Percentiles rank a stretch among this genome's conserved stretches.
Conservation (phyloP, 2,329 filamentous ascomycete genomes). For the Fusarium cicatricum region DNA sequence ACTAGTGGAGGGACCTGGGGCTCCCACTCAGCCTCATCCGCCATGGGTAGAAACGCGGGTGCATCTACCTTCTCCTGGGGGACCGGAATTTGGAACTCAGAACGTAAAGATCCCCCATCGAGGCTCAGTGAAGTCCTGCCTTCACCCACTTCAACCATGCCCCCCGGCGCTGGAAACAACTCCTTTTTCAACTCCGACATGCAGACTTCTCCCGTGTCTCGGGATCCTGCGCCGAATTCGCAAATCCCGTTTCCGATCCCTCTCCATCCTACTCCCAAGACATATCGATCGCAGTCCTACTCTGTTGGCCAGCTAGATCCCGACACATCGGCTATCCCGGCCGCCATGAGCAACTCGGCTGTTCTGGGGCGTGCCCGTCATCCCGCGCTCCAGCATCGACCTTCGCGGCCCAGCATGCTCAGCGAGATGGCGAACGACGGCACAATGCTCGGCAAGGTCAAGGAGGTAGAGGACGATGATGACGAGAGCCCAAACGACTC, state of each 20-base stretch:
- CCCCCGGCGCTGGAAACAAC: conserved; percentile 51
- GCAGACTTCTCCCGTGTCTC: conserved; percentile 60
- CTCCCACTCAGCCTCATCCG: conserved; percentile 58
- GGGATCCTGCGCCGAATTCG: conserved; percentile 62
- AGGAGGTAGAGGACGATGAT: conserved; percentile 75
- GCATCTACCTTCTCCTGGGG: conserved; percentile 72
- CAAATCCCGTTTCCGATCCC: conserved; percentile 89
- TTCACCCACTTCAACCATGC: conserved; percentile 73
- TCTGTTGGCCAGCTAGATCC: conserved; percentile 90
- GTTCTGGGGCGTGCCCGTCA: conserved; percentile 65
- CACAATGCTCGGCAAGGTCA: conserved; percentile 70
- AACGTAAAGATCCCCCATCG: conserved; percentile 80
- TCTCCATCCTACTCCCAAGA: conserved; percentile 88
- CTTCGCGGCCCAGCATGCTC: conserved; percentile 79
- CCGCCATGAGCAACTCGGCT: conserved; percentile 56
- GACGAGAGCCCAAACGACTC: conserved; percentile 64
- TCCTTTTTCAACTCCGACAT: conserved; percentile 61
- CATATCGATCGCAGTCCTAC: conserved; percentile 94
- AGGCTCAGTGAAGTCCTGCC: conserved; percentile 77
- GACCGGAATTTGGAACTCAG: conserved; percentile 83
- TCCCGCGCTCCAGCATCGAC: conserved; percentile 79
- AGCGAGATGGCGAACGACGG: conserved; percentile 75
- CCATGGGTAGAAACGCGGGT: conserved; percentile 58
- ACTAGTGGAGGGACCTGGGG: conserved; percentile 61
- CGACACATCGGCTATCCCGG: conserved; percentile 56